Base-by-base conservation (phyloP, 2,329 filamentous ascomycete genomes). In the Lanzia echinophila region DNA sequence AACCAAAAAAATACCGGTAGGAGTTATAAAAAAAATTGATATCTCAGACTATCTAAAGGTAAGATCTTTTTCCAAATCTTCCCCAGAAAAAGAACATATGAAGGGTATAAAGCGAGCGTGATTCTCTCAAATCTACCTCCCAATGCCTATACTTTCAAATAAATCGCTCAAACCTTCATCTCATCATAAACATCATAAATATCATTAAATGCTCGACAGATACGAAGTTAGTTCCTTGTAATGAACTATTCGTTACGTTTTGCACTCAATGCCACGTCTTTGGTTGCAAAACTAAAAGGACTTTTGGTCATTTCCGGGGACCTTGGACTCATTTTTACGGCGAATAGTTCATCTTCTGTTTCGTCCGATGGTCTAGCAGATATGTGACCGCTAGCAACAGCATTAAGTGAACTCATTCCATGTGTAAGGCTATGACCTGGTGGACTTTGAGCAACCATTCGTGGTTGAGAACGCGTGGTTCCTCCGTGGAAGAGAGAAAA, bases 231-330 rank as follows among this genome's bases (percentile, higher is more conserved):
- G 10, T 43, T 5, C 12, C 20, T 31, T 15, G n/a, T 3, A 20
- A 39, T 8, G 17, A n/a, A 22, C 20, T 10, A 17, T 46, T 22
- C 15, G 34, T 24, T 11, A 24, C 34, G 43, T 39, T 53, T 33
- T 15, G 33, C 33, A 58, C 66, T 68, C 3, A 64, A 64, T 22
- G 59, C 60, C 24, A 62, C 63, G 47, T 68, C 64, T 51, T 61
- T 62, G 3, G 58, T 59, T 24, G 65, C 55, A 44, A 80, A 71
- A 62, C 79, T 82, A 66, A 96, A 96, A 0, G 90, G 90, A 65
- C 88, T 91, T 62, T 84, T 88, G 50, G 84, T 83, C 76, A 94
- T 90, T 62, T 95, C 90, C 0, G 90, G 90, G 63, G 88, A 91
- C 48, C 90, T 78, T 1, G 90, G 90, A 64, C 88, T 92, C 72